Evolutionary conservation across 345 rosid species (phyloP), one percentile per base, ranked within the genome.

Genomic region (Aurinia saxatilis): DNA sequence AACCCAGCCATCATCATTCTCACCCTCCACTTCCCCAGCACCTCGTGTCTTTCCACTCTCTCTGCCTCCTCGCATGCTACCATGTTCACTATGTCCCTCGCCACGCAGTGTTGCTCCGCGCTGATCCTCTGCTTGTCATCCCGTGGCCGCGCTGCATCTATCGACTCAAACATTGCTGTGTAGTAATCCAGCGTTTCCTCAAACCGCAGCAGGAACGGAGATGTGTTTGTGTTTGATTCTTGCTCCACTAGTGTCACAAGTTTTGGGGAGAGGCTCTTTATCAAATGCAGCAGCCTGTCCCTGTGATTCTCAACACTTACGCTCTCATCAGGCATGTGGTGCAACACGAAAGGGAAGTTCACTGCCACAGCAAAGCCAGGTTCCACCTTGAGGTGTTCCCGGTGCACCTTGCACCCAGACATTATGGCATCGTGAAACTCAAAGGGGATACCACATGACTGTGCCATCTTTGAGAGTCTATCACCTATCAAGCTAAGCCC

Each of bases 261-360:
- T 70, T 67, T 84, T 2, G 96, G 96, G 2, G 87, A 84, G 67
- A 93, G 73, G 68, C 96, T 85, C 77, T 90, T 93, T 35, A 90
- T 84, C 61, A 93, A 68, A 71, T 91, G 82, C 47, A 93, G 62
- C 50, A 93, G 54, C 57, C 87, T 67, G 67, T 93, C 99, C 52
- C 99, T 80, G 60, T 85, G 97, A 73, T 87, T 93, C 60, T 60
- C 48, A 0, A 63, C 84, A 74, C 80, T 84, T 48, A 90, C 99
- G 23, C 97, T 93, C 83, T 93, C 99, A 46, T 93, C 99, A 5
- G 97, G 97, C 90, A 93, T 90, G 82, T 93, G 99, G 73, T 90
- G 99, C 77, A 93, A 67, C 37, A 90, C 77, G 17, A 55, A 93
- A 0, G 99, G 99, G 65, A 87, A 84, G 75, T 84, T 93, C 75